A percentile compares a stretch with the other conserved stretches of the same genome.
Conservation (phyloP, 352 stramenopile genomes). For the Phytopythium kandeliae region DNA sequence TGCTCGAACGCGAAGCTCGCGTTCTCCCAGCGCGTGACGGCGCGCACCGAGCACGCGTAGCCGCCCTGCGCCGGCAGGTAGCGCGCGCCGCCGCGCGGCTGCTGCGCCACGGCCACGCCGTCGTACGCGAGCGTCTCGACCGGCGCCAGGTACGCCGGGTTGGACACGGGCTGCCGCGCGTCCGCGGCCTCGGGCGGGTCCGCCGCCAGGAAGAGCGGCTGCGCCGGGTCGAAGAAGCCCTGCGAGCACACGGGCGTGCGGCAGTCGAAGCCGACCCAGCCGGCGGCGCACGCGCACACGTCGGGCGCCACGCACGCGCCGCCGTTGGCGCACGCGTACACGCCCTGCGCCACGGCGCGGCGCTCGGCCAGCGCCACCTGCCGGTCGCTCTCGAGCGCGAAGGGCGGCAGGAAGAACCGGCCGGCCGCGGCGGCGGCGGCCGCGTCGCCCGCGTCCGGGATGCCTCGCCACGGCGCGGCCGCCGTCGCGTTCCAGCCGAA, state of each 20-base stretch:
- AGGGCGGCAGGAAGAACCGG: constrained; percentile 56
- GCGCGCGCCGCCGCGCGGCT: constrained; percentile 31
- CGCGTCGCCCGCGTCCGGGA: constrained; percentile 10
- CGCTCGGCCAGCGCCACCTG: constrained; percentile 90
- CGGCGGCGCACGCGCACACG: constrained; percentile 86
- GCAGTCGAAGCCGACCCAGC: constrained; percentile 97
- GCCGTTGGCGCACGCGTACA: constrained; percentile 94
- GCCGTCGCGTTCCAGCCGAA: constrained; percentile 81
- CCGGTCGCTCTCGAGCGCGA: constrained; percentile 54
- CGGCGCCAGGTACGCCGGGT: constrained; percentile 47
- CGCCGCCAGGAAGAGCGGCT: constrained; percentile 72
- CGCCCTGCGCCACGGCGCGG: constrained; percentile 83
- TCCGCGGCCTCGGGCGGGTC: constrained; percentile 44
- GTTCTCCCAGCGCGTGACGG: constrained; percentile 95
- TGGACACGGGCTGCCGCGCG: constrained; percentile 46
- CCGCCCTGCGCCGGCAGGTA: constrained; percentile 86
- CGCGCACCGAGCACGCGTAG: constrained; percentile 93
- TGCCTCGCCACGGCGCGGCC: constrained; percentile 58
- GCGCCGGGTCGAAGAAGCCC: constrained; percentile 88
- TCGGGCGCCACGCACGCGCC: constrained; percentile 89
- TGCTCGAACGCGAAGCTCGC: constrained; percentile 75
- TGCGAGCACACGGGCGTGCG: constrained; percentile 91
- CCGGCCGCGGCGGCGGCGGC: constrained; percentile 8
- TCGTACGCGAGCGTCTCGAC: constrained; percentile 59
- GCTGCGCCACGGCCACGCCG: constrained; percentile 22